Conservation (phyloP, 345 rosid species). For the Aquilaria sinensis region DNA sequence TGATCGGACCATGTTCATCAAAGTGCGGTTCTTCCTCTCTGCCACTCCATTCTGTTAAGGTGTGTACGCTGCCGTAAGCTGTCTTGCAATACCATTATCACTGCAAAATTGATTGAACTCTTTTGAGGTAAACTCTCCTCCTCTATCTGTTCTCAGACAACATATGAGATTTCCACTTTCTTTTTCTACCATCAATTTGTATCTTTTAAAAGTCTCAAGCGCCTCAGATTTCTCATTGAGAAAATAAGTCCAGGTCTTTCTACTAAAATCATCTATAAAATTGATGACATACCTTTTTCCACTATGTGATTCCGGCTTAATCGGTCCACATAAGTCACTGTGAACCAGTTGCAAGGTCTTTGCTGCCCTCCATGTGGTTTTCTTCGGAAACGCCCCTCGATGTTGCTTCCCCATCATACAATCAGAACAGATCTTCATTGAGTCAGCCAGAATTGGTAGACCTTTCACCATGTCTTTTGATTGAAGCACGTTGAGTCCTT, state of each 20-base stretch:
- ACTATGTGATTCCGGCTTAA: neutral
- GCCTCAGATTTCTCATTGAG: neutral
- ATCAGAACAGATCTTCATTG: neutral
- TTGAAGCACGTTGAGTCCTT: too few relatives aligned
- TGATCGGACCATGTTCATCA: neutral
- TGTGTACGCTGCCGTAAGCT: neutral
- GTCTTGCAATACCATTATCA: neutral
- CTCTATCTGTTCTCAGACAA: neutral
- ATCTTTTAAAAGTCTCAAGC: neutral
- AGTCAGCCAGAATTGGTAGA: too few relatives aligned
- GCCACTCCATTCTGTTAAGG: constrained; percentile 1
- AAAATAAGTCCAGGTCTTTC: constrained; percentile 1
- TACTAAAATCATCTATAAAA: constrained; percentile 3
- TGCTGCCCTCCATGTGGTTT: neutral
- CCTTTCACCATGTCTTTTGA: too few relatives aligned
- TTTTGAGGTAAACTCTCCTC: neutral
- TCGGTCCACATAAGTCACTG: neutral
- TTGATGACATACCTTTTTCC: neutral
- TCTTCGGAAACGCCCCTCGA: neutral
- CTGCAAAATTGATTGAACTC: neutral
- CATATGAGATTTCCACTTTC: neutral
- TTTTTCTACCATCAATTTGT: neutral
- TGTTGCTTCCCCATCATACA: neutral
- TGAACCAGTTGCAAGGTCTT: neutral
- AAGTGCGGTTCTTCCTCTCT: neutral